A percentile compares a stretch with the other conserved stretches of the same genome.
These are phyloP conservation scores for Komagataella ulmi DNA, from an alignment of 805 yeast genomes.

Conservation along the genomic window DNA sequence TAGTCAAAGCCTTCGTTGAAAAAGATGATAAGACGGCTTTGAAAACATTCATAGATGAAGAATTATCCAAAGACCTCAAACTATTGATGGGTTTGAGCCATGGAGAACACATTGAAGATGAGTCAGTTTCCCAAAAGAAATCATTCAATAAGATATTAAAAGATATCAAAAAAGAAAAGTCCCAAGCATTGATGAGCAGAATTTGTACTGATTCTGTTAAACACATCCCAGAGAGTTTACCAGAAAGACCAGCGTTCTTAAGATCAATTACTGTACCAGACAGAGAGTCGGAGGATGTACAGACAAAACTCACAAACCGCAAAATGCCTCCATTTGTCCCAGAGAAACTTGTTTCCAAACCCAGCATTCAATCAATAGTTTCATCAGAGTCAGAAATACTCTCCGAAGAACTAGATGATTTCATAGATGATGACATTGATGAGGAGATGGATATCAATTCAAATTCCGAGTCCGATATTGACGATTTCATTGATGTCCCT, in stretches of 20 bases:
- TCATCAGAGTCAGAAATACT: slow-evolving; percentile 2
- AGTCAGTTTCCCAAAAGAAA: slow-evolving; percentile 2
- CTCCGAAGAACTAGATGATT: slow-evolving; percentile 1
- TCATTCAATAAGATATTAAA: slow-evolving; percentile 31
- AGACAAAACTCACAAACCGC: neutral
- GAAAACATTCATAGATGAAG: slow-evolving; percentile 45
- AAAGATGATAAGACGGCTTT: slow-evolving; percentile 73
- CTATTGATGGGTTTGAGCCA: slow-evolving; percentile 30
- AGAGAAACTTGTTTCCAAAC: neutral
- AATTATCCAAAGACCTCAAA: slow-evolving; percentile 37
- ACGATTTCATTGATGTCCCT: slow-evolving; percentile 1
- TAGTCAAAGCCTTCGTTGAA: slow-evolving; percentile 59
- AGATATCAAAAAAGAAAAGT: slow-evolving; percentile 21
- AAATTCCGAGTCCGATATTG: neutral
- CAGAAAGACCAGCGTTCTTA: neutral
- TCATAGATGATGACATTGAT: slow-evolving; percentile 1
- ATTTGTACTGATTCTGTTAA: neutral
- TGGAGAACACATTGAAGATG: slow-evolving; percentile 22
- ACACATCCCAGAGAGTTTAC: neutral
- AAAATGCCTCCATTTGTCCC: neutral
- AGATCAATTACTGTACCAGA: neutral
- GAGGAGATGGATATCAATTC: neutral
- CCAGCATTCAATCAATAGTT: neutral
- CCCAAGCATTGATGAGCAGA: neutral
- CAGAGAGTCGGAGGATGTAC: neutral